Base-by-base conservation (phyloP, 75 land plant species). In the Picea sitchensis region DNA sequence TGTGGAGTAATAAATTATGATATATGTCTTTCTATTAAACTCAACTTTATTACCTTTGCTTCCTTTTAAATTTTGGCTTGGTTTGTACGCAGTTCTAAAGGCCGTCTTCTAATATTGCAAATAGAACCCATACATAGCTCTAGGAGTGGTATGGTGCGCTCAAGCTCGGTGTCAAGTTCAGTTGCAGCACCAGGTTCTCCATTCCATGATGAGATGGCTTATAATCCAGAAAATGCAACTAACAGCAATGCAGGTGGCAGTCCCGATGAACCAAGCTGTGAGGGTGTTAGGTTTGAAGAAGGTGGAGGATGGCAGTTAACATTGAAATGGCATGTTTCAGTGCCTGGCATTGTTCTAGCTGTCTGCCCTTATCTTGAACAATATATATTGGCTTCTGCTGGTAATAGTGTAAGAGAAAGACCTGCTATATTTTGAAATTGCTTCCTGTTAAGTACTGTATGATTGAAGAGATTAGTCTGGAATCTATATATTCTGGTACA, bases 381-480 rank as follows among this genome's bases (percentile, higher is more conserved):
- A 73, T 95, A 93, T 81, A 79, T 97, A 36, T 80, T 97, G 73
- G 92, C 91, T 58, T 90, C 94, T 80, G 94, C 99, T 84, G 98
- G 99, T 76, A 95, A 93, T 78, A 77, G 75, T 81, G 99, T 97
- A 93, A 93, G 98, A 82, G 23, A 61, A 44, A 59, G 47, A 18
- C 30, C 20, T 14, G 12, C 7, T 72, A 30, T 82, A 13, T 41
- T 15, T 51, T 61, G 15, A 64, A 20, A 61, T 30, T 4, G 21
- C 57, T 65, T 14, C 26, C 60, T 80, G 26, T 18, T 63, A 17
- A 51, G 34, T 23, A 59, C 11, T 32, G 21, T 58, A 59, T 26
- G 23, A 9, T 78, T 26, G 65, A 31, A 23, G 31, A 61, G 56
- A 51, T 73, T 18, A 32, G 20, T 30, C 21, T 26, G 36, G 75